Conservation (phyloP, 352 stramenopile species). For the Globisporangium echinulatum region DNA sequence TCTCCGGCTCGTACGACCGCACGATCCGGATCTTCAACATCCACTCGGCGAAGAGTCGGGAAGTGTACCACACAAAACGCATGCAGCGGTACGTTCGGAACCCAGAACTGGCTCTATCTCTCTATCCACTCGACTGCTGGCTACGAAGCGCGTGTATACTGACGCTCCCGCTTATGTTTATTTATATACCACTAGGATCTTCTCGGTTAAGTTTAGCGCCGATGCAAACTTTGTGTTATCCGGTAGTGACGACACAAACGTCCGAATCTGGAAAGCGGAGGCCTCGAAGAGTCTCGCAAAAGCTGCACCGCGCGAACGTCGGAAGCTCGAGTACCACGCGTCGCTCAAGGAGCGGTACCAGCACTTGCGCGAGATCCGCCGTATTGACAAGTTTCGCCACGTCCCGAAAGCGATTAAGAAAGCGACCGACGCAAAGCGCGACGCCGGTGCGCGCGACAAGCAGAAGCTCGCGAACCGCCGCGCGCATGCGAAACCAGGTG, state of each 20-base stretch:
- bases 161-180: not conserved
- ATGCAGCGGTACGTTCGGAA: conserved; percentile 92
- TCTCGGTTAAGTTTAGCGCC: conserved; percentile 83
- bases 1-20: conserved; percentile 96
- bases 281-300: conserved; percentile 93
- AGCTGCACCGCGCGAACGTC: conserved; percentile 67
- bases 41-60: conserved; percentile 74
- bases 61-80: conserved; percentile 98
- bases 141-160: not conserved
- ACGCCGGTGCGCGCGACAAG: conserved; percentile 73
- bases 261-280: conserved; percentile 98
- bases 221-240: conserved; percentile 95
- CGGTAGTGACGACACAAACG: conserved; percentile 98
- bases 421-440: conserved; percentile 83
- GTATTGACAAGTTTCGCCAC: conserved; percentile 89
- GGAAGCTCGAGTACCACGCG: conserved; percentile 95
- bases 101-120: not conserved
- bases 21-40: conserved; percentile 97
- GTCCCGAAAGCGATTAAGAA: conserved; percentile 98
- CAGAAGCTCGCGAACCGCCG: conserved; percentile 84
- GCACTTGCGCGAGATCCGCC: conserved; percentile 93
- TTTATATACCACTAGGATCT: conserved; percentile 35
- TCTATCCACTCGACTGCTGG: not conserved
- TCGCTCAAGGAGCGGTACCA: conserved; percentile 95
- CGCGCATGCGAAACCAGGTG: conserved; percentile 69